Evolutionary conservation across 306 rosid genomes (phyloP).

Genomic region (Acacia acuminata): DNA sequence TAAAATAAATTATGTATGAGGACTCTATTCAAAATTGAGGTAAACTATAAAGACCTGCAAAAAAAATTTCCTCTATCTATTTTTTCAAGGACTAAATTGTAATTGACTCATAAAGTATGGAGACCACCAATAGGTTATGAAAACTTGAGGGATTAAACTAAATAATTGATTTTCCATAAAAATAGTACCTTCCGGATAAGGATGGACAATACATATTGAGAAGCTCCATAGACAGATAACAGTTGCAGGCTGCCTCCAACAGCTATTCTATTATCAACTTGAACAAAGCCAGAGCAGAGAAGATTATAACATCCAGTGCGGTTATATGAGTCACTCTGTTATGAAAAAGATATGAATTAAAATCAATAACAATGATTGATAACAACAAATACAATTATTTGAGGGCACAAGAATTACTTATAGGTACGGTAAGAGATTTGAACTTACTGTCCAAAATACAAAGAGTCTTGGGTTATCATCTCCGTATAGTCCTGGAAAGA

Average conservation of each 20-base stretch:
- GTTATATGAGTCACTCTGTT: constrained; percentile 59
- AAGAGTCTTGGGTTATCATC: constrained; percentile 48
- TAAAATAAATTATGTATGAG: too few species aligned
- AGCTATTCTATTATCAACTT: constrained; percentile 18
- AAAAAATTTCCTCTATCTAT: too few species aligned
- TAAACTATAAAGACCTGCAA: too few species aligned
- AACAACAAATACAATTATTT: neutral
- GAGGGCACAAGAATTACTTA: neutral
- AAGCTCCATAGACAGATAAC: constrained; percentile 45
- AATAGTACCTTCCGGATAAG: constrained; percentile 54
- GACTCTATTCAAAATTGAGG: too few species aligned
- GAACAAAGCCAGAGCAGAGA: constrained; percentile 57
- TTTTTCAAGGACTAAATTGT: too few species aligned
- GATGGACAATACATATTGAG: constrained; percentile 50
- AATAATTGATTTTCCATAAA: too few species aligned
- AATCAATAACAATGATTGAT: too few species aligned
- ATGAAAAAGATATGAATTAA: neutral
- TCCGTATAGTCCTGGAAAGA: constrained; percentile 51
- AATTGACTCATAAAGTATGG: too few species aligned
- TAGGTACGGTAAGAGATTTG: neutral
- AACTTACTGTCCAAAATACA: constrained; percentile 31
- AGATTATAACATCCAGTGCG: constrained; percentile 64
- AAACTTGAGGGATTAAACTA: too few species aligned
- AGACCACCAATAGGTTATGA: too few species aligned
- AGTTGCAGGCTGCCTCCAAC: constrained; percentile 50